Conservation (phyloP, 257 asterid species). For the Solanum pinnatisectum region DNA sequence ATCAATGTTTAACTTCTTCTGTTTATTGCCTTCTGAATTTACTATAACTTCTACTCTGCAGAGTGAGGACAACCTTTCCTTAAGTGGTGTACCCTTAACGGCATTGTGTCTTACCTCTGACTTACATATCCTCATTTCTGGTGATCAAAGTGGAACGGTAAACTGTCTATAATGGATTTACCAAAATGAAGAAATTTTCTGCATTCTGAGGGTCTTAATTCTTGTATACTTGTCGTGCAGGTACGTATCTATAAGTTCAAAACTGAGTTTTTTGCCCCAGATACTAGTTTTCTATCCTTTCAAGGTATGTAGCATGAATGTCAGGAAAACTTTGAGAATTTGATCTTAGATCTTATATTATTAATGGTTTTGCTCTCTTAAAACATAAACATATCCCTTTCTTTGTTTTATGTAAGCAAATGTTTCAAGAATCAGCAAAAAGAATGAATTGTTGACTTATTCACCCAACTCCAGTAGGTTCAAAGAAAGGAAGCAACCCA, state of each 20-base stretch:
- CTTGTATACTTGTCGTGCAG: constrained; percentile 29
- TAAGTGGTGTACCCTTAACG: constrained; percentile 66
- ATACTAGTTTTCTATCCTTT: constrained; percentile 44
- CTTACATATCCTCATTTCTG: constrained; percentile 52
- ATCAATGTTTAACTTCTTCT: neutral
- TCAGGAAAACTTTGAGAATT: neutral
- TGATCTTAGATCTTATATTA: neutral
- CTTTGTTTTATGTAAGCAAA: neutral
- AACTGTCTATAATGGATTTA: constrained; percentile 7
- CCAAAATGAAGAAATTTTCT: neutral
- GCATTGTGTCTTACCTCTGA: constrained; percentile 52
- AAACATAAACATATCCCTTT: neutral
- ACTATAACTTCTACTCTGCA: constrained; percentile 26
- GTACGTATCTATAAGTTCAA: constrained; percentile 66
- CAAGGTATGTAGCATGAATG: constrained; percentile 45
- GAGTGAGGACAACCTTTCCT: constrained; percentile 62
- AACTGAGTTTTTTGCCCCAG: constrained; percentile 64
- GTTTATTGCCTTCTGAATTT: neutral
- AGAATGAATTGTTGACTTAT: constrained; percentile 2
- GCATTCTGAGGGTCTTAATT: neutral
- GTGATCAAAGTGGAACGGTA: constrained; percentile 91
- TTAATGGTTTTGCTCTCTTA: neutral
- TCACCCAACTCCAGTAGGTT: constrained; percentile 39
- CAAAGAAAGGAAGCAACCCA: constrained; percentile 70
- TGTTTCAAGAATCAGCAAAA: neutral